Conservation (phyloP, 805 yeast genomes). For the Yamadazyma philogaea region DNA sequence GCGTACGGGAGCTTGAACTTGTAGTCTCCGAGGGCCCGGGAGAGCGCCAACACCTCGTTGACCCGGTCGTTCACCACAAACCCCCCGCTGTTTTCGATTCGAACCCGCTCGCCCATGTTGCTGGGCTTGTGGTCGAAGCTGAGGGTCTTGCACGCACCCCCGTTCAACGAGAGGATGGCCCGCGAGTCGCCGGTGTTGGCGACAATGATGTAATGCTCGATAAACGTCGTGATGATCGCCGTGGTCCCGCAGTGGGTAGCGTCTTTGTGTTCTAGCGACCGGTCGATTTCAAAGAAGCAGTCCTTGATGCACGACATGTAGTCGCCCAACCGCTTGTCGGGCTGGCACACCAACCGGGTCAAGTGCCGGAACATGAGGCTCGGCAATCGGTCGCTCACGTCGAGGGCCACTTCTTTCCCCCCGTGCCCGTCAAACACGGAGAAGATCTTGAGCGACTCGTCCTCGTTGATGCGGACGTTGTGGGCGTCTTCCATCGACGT, state of each 20-base stretch:
- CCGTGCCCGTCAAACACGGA: slow-evolving; percentile 87
- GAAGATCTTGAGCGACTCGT: slow-evolving; percentile 46
- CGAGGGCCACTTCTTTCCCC: slow-evolving; percentile 59
- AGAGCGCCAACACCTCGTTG: slow-evolving; percentile 41
- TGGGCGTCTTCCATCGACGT: slow-evolving; percentile 76
- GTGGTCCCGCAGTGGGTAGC: slow-evolving; percentile 43
- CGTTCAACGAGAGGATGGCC: slow-evolving; percentile 53
- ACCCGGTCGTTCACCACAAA: slow-evolving; percentile 36
- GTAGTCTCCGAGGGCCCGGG: slow-evolving; percentile 45
- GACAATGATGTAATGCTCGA: slow-evolving; percentile 45
- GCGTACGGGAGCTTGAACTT: slow-evolving; percentile 40
- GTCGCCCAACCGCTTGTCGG: slow-evolving; percentile 12
- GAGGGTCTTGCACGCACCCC: slow-evolving; percentile 55
- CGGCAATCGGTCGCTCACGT: slow-evolving; percentile 45
- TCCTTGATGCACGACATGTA: slow-evolving; percentile 26
- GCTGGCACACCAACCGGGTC: slow-evolving; percentile 12
- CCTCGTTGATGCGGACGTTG: slow-evolving; percentile 47
- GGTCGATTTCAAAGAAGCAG: slow-evolving; percentile 37
- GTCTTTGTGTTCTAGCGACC: slow-evolving; percentile 24
- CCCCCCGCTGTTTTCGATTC: slow-evolving; percentile 42
- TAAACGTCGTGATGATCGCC: slow-evolving; percentile 31
- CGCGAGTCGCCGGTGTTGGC: slow-evolving; percentile 80
- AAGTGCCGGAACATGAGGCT: slow-evolving; percentile 29
- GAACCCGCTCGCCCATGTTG: slow-evolving; percentile 41
- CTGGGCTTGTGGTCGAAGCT: slow-evolving; percentile 45